Percentiles rank a stretch among this genome's conserved stretches.
Evolutionary conservation across 129 eudicot genomes (phyloP).

Genomic region (Chrysanthemum lavandulifolium): DNA sequence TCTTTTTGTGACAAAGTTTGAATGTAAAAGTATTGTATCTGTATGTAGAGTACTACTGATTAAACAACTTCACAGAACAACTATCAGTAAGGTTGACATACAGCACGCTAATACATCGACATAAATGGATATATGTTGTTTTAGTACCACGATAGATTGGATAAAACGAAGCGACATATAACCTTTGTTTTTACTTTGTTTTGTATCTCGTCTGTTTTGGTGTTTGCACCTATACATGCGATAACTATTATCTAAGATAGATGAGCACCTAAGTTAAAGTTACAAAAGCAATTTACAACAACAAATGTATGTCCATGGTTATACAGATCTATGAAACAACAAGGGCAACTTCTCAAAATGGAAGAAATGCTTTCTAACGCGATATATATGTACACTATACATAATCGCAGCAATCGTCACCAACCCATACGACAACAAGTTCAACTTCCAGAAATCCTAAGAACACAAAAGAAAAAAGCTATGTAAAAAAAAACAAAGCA

Average conservation of each 20-base stretch:
- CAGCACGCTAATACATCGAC: too few relatives aligned
- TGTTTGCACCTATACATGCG: not conserved
- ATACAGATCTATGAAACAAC: slow-evolving; percentile 18
- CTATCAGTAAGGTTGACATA: too few relatives aligned
- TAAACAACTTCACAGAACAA: too few relatives aligned
- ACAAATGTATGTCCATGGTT: not conserved
- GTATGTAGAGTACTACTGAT: not conserved
- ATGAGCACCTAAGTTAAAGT: too few relatives aligned
- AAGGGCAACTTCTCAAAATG: slow-evolving; percentile 61
- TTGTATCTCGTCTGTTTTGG: not conserved
- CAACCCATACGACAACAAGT: slow-evolving; percentile 50
- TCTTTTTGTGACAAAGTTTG: too few relatives aligned
- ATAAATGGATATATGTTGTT: too few relatives aligned
- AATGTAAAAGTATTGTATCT: too few relatives aligned
- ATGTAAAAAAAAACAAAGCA: not conserved
- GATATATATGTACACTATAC: slow-evolving; percentile 70
- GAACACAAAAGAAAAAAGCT: not conserved
- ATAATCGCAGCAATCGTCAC: slow-evolving; percentile 63
- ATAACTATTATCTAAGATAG: not conserved
- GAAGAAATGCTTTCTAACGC: slow-evolving; percentile 65
- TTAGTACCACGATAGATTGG: too few relatives aligned
- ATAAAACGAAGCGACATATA: too few relatives aligned
- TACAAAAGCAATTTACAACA: not conserved
- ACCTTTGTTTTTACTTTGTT: too few relatives aligned
- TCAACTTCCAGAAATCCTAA: slow-evolving; percentile 90